Percentiles rank a stretch among this genome's conserved stretches.
Evolutionary conservation across 2,329 filamentous ascomycete genomes (phyloP).

Genomic region (Aureobasidium sp.): DNA sequence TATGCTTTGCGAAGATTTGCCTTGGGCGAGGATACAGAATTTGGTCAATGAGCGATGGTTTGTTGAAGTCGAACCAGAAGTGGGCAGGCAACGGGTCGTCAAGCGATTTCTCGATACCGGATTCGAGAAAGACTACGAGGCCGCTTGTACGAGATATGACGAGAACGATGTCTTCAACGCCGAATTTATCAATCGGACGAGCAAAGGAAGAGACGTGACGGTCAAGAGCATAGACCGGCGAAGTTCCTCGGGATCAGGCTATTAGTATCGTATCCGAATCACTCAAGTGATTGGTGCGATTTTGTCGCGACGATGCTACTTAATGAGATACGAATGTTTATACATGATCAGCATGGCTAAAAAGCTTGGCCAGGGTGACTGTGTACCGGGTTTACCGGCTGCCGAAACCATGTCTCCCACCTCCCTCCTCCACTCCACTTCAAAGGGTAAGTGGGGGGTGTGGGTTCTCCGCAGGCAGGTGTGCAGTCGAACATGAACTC

Average conservation of each 20-base stretch:
- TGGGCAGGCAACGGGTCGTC: background rate
- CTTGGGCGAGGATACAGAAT: background rate
- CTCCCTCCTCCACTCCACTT: background rate
- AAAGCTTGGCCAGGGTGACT: constrained; percentile 1
- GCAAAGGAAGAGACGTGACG: constrained; percentile 2
- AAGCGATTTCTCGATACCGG: background rate
- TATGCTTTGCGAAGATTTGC: constrained; percentile 3
- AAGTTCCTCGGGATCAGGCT: background rate
- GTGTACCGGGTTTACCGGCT: constrained; percentile 4
- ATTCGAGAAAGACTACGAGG: constrained; percentile 2
- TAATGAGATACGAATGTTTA: background rate
- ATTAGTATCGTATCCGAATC: background rate
- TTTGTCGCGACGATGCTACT: background rate
- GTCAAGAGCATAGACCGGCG: background rate
- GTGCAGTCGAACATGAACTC: background rate
- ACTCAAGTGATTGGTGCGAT: background rate
- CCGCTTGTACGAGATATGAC: constrained; percentile 1
- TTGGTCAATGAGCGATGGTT: constrained; percentile 5
- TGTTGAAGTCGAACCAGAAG: background rate
- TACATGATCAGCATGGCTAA: background rate
- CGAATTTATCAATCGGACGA: constrained; percentile 6
- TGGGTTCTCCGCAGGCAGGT: background rate
- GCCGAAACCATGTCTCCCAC: background rate
- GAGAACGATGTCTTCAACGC: constrained; percentile 7
- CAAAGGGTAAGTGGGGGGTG: background rate